phyloP scores from a whole-genome alignment of 768 basidiomycete genomes.

The Daedalea quercina region DNA sequence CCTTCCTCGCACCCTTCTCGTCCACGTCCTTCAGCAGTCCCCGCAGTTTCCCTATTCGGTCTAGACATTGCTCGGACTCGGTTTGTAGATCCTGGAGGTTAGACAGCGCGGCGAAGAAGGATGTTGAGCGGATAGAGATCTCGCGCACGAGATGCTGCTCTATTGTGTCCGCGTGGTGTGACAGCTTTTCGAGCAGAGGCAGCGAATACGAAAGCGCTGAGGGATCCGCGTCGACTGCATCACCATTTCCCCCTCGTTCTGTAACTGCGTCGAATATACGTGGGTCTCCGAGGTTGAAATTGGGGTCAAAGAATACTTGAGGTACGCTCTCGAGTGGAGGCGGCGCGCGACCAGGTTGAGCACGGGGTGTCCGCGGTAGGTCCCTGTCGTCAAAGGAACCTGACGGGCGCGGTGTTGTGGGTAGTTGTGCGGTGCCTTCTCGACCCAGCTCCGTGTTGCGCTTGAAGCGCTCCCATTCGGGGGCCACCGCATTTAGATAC shows the following conservation, averaged over 20 bases:
- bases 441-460: constrained; percentile 29
- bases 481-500: constrained; percentile 63
- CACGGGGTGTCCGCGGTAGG: constrained; percentile 23
- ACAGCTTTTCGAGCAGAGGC: constrained; percentile 82
- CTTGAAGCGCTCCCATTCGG: constrained; percentile 77
- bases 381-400: constrained; percentile 11
- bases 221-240: constrained; percentile 39
- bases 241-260: constrained; percentile 33
- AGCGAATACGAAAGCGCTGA: constrained; percentile 58
- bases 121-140: constrained; percentile 82
- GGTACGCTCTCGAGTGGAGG: constrained; percentile 77
- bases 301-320: constrained; percentile 66
- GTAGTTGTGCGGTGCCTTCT: constrained; percentile 25
- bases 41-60: constrained; percentile 68
- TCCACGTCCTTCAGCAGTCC: constrained; percentile 70
- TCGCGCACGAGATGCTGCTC: constrained; percentile 94
- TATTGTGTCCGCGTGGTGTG: constrained; percentile 87
- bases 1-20: constrained; percentile 68
- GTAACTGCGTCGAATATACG: constrained; percentile 73
- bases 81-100: constrained; percentile 91
- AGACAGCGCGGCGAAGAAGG: constrained; percentile 93
- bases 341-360: constrained; percentile 37
- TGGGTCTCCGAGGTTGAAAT: constrained; percentile 81
- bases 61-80: constrained; percentile 79
- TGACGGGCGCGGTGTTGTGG: constrained; percentile 8